A percentile compares a stretch with the other conserved stretches of the same genome.
These are phyloP conservation scores for Pterocarpus macrocarpus DNA, from an alignment of 306 rosid genomes.

Conservation along the genomic window DNA sequence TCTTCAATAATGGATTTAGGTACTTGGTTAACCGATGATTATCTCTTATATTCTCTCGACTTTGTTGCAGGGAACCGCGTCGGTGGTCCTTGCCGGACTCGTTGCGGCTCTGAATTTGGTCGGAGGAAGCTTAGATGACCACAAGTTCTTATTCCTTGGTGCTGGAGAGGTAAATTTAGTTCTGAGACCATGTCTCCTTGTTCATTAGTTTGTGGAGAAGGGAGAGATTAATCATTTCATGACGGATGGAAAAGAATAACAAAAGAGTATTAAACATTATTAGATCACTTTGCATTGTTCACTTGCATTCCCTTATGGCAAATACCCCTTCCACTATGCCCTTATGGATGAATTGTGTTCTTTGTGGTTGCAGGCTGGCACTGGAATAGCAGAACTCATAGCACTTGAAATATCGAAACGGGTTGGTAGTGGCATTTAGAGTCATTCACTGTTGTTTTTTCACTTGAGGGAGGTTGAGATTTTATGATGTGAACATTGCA, in stretches of 20 bases:
- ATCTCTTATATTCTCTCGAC: constrained; percentile 22
- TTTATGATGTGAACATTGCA: constrained; percentile 30
- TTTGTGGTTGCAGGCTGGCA: constrained; percentile 89
- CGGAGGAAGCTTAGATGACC: constrained; percentile 83
- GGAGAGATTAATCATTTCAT: constrained; percentile 26
- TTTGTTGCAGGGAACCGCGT: constrained; percentile 91
- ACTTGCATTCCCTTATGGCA: not conserved
- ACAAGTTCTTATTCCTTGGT: constrained; percentile 88
- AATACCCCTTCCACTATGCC: constrained; percentile 6
- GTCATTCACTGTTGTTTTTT: not conserved
- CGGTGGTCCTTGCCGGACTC: constrained; percentile 96
- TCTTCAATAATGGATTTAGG: constrained; percentile 20
- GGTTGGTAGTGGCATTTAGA: constrained; percentile 54
- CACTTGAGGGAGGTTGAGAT: not conserved
- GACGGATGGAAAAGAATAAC: not conserved
- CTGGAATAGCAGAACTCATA: constrained; percentile 96
- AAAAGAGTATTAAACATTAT: not conserved
- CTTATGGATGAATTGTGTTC: constrained; percentile 48
- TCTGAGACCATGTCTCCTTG: constrained; percentile 14
- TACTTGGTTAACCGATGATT: not conserved
- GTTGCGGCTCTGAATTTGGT: constrained; percentile 74
- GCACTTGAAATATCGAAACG: constrained; percentile 94
- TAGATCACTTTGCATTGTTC: constrained; percentile 20
- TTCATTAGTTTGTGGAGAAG: constrained; percentile 1
- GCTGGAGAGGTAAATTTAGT: constrained; percentile 87